Conservation (phyloP, 148 eudicot species). For the Rheum nobile region DNA sequence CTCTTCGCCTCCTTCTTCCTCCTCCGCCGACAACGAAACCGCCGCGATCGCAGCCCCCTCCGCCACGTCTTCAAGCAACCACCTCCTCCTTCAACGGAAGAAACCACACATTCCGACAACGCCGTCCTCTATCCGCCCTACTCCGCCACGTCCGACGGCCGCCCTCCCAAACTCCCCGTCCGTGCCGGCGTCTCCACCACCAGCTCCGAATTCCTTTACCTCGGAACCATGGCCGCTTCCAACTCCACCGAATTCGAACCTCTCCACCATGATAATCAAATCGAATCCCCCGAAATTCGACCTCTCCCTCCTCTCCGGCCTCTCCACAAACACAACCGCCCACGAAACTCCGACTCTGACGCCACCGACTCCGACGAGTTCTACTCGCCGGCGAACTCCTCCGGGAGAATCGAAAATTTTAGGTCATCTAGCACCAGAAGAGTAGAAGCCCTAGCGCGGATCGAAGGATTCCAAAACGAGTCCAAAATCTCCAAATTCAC, state of each 20-base stretch:
- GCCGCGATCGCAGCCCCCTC: neutral
- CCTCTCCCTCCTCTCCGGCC: slow-evolving; percentile 68
- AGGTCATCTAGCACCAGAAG: slow-evolving; percentile 6
- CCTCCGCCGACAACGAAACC: slow-evolving; percentile 15
- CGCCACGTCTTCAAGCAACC: neutral
- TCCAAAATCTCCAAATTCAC: slow-evolving; percentile 17
- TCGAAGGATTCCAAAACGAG: slow-evolving; percentile 9
- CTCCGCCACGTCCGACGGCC: slow-evolving; percentile 27
- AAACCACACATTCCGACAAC: slow-evolving; percentile 15
- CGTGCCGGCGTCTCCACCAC: slow-evolving; percentile 17
- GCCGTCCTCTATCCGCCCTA: slow-evolving; percentile 28
- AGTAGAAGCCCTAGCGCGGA: slow-evolving; percentile 1
- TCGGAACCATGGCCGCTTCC: slow-evolving; percentile 33
- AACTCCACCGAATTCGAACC: slow-evolving; percentile 21
- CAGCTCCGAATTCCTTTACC: slow-evolving; percentile 51
- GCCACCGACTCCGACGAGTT: slow-evolving; percentile 18
- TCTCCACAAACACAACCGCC: neutral
- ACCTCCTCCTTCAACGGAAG: slow-evolving; percentile 20
- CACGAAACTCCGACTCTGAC: neutral
- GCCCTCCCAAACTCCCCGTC: slow-evolving; percentile 10
- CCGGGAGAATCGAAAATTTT: slow-evolving; percentile 10
- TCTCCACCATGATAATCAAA: neutral
- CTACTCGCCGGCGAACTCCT: slow-evolving; percentile 45
- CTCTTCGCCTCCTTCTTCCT: slow-evolving; percentile 23
- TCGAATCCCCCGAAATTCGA: slow-evolving; percentile 68